Evolutionary conservation across 345 rosid genomes (phyloP), one percentile per base, ranked within the genome.

Genomic region (Euphorbia pulcherrima): DNA sequence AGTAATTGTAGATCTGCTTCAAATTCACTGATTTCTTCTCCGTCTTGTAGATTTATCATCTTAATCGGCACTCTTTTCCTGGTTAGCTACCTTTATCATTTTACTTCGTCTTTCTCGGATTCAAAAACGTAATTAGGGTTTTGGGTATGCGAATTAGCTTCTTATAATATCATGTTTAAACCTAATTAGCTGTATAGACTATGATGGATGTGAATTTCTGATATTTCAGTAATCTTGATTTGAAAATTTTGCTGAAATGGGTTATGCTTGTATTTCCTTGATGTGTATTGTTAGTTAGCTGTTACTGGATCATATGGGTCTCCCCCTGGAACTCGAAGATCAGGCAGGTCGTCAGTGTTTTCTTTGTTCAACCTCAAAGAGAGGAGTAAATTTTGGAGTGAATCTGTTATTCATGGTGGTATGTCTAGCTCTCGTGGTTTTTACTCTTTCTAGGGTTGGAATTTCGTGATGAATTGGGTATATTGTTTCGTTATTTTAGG

Each of bases 361-460:
- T 94, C 99, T 26, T 76, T 94, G 81, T 94, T 94, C 78, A 94
- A 89, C 75, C 92, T 94, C 73, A 89, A 72, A 73, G 96, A 83
- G 24, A 88, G 80, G 82, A 94, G 93, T 82, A 84, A 83, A 76
- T 94, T 86, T 73, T 94, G 99, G 99, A 91, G 89, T 61, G 97
- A 94, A 80, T 71, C 90, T 75, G 91, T 91, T 51, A 78, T 94
- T 52, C 96, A 86, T 46, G 76, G 72, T 20, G 91, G 97, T 77
- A 82, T 33, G 79, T 60, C 27, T 21, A 41, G 1, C 10, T 29
- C 16, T 62, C 30, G 0, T 50, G 9, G 13, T 35, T 50, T 2
- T 16, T 35, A 21, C 52, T 37, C 9, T n/a, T 30, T 67, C 18
- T 13, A 17, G 14, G 18, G 64, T 66, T 21, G 24, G 64, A 47